Conservation (phyloP, 768 basidiomycete species). For the Mycena maculata region DNA sequence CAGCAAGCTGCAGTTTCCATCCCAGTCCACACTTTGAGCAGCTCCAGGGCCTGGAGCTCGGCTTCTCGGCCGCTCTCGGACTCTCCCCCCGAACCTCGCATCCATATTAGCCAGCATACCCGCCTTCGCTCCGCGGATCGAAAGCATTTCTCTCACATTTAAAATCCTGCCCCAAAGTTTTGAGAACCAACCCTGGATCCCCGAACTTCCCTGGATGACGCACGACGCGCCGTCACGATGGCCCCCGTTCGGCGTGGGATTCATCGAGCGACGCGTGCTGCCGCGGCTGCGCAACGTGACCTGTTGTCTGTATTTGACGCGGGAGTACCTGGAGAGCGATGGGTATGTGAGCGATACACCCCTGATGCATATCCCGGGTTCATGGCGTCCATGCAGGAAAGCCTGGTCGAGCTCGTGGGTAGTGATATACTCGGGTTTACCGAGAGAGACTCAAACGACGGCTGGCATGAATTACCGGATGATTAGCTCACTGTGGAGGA, state of each 20-base stretch:
- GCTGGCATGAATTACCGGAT: too few relatives aligned
- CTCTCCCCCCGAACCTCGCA: background rate
- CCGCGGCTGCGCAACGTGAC: constrained; percentile 9
- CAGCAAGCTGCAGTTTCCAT: background rate
- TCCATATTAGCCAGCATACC: background rate
- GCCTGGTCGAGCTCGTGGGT: too few relatives aligned
- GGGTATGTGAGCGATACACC: too few relatives aligned
- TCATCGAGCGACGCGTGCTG: constrained; percentile 8
- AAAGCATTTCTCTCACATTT: background rate
- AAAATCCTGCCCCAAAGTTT: background rate
- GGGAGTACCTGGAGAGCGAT: too few relatives aligned
- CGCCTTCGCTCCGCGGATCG: background rate
- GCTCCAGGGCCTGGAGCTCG: background rate
- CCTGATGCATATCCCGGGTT: too few relatives aligned
- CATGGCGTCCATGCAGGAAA: too few relatives aligned
- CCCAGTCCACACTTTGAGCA: background rate
- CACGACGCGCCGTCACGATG: background rate
- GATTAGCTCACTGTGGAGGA: too few relatives aligned
- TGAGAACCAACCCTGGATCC: too few relatives aligned
- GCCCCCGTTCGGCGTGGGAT: constrained; percentile 10
- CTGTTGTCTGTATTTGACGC: too few relatives aligned
- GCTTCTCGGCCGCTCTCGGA: background rate
- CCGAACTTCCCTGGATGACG: constrained; percentile 5
- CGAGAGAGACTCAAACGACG: too few relatives aligned
- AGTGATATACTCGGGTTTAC: too few relatives aligned